Conservation (phyloP, 177 flowering plant species). For the Telopea speciosissima region DNA sequence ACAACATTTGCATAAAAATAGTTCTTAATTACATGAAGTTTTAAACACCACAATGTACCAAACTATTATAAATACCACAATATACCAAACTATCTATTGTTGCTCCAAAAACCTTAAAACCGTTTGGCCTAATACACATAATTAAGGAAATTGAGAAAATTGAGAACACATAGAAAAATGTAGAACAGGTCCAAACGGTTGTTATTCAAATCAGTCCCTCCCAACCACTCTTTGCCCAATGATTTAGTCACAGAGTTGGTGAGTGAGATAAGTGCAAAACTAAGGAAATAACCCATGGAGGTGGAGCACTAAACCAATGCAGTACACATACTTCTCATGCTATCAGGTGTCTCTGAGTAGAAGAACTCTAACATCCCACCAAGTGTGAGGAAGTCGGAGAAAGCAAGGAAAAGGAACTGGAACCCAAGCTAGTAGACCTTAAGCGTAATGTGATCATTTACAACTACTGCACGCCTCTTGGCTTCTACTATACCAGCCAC, state of each 20-base stretch:
- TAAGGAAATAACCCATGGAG: slow-evolving; percentile 33
- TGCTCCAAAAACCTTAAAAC: slow-evolving; percentile 7
- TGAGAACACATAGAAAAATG: slow-evolving; percentile 26
- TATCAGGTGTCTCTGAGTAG: slow-evolving; percentile 25
- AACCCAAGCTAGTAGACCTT: slow-evolving; percentile 23
- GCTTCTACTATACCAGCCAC: slow-evolving; percentile 23
- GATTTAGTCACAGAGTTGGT: slow-evolving; percentile 20
- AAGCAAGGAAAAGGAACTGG: slow-evolving; percentile 22
- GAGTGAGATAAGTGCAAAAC: slow-evolving; percentile 25
- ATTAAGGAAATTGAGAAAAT: slow-evolving; percentile 22
- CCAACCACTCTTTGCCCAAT: slow-evolving; percentile 24
- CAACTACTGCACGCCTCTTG: slow-evolving; percentile 13
- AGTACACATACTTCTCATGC: slow-evolving; percentile 27
- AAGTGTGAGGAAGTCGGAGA: slow-evolving; percentile 21
- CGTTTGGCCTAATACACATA: slow-evolving; percentile 30
- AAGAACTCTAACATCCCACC: slow-evolving; percentile 31
- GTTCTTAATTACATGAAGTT: too few relatives aligned
- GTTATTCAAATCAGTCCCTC: slow-evolving; percentile 27
- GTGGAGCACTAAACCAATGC: slow-evolving; percentile 30
- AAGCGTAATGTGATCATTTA: background rate
- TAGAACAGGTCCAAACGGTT: slow-evolving; percentile 31
- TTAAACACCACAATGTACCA: too few relatives aligned
- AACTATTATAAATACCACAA: too few relatives aligned
- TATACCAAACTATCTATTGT: too few relatives aligned
- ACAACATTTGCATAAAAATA: too few relatives aligned